Percentiles rank a stretch among this genome's conserved stretches.
phyloP scores from a whole-genome alignment of 768 basidiomycete genomes.

The Gymnopilus junonius region DNA sequence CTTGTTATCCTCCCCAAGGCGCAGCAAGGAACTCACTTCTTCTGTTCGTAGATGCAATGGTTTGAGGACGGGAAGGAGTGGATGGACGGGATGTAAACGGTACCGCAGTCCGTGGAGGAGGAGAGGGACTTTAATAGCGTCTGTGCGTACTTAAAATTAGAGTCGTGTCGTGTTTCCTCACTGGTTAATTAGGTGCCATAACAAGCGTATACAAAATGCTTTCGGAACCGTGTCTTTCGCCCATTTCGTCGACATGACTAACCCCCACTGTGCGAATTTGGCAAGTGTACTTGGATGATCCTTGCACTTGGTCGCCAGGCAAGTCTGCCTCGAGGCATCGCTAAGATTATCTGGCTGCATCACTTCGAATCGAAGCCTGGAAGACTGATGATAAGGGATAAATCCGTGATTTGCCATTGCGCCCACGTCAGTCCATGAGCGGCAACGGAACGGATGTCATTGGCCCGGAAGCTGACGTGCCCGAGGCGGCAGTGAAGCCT shows the following conservation, averaged over 20 bases:
- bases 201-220: neutral
- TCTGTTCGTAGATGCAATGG: neutral
- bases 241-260: neutral
- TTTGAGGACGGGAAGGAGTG: neutral
- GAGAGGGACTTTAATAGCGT: neutral
- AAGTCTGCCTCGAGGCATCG: neutral
- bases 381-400: too few relatives aligned
- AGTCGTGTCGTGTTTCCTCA: neutral
- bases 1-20: too few relatives aligned
- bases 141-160: neutral
- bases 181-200: neutral
- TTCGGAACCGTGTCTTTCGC: neutral
- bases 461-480: neutral
- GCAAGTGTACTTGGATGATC: neutral
- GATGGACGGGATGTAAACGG: neutral
- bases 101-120: neutral
- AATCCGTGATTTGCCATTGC: too few relatives aligned
- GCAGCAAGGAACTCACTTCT: neutral
- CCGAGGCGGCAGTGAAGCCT: neutral
- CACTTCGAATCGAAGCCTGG: too few relatives aligned
- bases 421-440: neutral
- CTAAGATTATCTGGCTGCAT: neutral
- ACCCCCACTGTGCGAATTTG: neutral
- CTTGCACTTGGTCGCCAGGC: neutral
- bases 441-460: neutral